Conservation (phyloP, 495 filamentous ascomycete species). For the Podospora pseudoanserina region DNA sequence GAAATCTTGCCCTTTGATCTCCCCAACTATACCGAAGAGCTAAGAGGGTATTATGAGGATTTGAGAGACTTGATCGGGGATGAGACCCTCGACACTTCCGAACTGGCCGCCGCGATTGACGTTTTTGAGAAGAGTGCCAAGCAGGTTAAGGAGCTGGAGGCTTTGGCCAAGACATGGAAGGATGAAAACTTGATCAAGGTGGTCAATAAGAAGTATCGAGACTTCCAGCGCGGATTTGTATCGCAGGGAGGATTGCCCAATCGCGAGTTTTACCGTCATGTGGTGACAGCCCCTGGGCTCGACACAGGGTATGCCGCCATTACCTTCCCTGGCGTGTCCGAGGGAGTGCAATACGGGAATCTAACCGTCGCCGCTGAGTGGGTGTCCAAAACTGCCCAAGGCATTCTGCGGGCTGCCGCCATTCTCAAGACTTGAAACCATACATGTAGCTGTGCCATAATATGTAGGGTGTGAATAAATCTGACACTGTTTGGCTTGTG, state of each 20-base stretch:
- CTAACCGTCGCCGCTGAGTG: slow-evolving; percentile 62
- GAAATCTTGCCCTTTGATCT: slow-evolving; percentile 73
- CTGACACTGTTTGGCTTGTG: background rate
- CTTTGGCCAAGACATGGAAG: slow-evolving; percentile 60
- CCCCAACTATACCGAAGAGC: slow-evolving; percentile 59
- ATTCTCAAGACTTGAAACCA: slow-evolving; percentile 31
- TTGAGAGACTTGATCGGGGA: slow-evolving; percentile 57
- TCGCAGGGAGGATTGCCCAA: slow-evolving; percentile 73
- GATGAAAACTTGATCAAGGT: slow-evolving; percentile 58
- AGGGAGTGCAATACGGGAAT: slow-evolving; percentile 66
- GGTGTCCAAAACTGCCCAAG: slow-evolving; percentile 66
- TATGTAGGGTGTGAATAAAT: background rate
- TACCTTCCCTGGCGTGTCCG: slow-evolving; percentile 75
- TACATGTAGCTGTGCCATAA: background rate
- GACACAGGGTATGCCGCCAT: slow-evolving; percentile 39
- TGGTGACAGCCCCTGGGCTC: slow-evolving; percentile 66
- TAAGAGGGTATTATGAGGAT: slow-evolving; percentile 58
- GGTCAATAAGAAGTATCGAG: slow-evolving; percentile 61
- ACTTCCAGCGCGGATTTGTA: slow-evolving; percentile 73
- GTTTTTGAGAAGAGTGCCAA: slow-evolving; percentile 3
- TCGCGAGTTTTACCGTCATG: slow-evolving; percentile 80
- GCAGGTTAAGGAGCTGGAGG: slow-evolving; percentile 12
- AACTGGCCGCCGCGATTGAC: slow-evolving; percentile 25
- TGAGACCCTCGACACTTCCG: slow-evolving; percentile 50
- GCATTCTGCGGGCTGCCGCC: slow-evolving; percentile 57